phyloP scores from a whole-genome alignment of 202 grass and related monocot species.

The Carex arenaria region DNA sequence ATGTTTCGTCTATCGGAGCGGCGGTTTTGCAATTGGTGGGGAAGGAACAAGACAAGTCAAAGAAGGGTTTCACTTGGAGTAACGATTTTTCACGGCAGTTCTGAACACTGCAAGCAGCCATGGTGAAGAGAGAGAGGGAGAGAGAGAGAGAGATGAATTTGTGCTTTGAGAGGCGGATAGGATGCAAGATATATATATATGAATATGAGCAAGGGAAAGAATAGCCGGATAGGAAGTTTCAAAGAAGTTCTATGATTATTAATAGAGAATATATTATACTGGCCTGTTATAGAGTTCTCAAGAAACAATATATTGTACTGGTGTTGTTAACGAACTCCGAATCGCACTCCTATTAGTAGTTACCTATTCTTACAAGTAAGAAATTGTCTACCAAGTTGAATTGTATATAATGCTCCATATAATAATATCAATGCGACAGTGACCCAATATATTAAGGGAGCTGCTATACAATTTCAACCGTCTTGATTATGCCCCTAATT shows the following conservation, averaged over 20 bases:
- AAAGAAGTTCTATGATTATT: not conserved
- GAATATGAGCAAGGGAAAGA: constrained; percentile 1
- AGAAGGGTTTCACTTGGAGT: not conserved
- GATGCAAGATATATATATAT: constrained; percentile 36
- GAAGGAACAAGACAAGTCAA: not conserved
- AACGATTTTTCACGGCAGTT: constrained; percentile 35
- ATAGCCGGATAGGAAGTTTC: not conserved
- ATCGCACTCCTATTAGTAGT: not conserved
- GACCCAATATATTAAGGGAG: too few species aligned
- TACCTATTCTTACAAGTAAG: not conserved
- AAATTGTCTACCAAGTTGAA: not conserved
- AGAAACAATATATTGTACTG: not conserved
- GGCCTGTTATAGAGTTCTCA: not conserved
- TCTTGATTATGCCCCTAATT: too few species aligned
- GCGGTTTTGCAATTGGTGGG: constrained; percentile 5
- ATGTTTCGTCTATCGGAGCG: constrained; percentile 42
- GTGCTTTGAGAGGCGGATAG: not conserved
- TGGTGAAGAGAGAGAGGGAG: constrained; percentile 5
- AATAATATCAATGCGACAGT: too few species aligned
- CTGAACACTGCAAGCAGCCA: constrained; percentile 65
- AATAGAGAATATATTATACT: not conserved
- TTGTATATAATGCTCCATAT: not conserved
- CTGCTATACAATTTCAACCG: too few species aligned
- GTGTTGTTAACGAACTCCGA: not conserved
- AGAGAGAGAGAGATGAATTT: not conserved